These are phyloP conservation scores for Eucalyptus viminalis DNA, from an alignment of 345 rosid species.

Conservation along the genomic window DNA sequence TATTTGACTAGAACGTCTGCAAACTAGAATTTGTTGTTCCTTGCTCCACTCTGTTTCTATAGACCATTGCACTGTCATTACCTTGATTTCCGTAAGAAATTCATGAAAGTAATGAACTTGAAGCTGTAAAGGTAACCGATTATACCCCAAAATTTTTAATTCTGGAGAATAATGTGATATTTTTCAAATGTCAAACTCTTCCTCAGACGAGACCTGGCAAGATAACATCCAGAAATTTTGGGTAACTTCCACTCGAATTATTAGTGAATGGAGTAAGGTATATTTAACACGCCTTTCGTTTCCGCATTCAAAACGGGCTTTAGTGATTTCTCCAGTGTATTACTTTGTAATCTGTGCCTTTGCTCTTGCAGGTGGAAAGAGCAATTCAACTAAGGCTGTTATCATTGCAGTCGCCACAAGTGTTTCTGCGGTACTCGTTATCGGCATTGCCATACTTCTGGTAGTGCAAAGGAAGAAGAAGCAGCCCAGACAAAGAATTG, in stretches of 20 bases:
- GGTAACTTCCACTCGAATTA: no score
- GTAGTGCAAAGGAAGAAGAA: background rate
- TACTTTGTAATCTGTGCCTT: background rate
- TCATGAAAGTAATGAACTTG: background rate
- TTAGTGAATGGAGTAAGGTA: fast-evolving
- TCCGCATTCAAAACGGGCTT: no score
- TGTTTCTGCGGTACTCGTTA: background rate
- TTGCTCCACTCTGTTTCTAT: no score
- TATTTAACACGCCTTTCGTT: no score
- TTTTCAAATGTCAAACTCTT: background rate
- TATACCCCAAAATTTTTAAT: background rate
- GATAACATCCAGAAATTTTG: no score
- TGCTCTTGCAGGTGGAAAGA: background rate
- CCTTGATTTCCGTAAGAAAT: background rate
- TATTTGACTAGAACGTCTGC: no score
- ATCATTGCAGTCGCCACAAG: background rate
- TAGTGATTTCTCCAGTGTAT: no score
- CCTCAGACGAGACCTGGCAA: no score
- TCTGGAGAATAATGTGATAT: background rate
- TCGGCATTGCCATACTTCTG: background rate
- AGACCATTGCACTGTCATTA: background rate
- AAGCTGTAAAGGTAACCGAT: background rate
- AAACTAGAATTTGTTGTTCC: no score
- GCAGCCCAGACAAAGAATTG: background rate
- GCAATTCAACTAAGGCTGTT: background rate